Conservation (phyloP, 495 filamentous ascomycete genomes). For the Podospora conica region DNA sequence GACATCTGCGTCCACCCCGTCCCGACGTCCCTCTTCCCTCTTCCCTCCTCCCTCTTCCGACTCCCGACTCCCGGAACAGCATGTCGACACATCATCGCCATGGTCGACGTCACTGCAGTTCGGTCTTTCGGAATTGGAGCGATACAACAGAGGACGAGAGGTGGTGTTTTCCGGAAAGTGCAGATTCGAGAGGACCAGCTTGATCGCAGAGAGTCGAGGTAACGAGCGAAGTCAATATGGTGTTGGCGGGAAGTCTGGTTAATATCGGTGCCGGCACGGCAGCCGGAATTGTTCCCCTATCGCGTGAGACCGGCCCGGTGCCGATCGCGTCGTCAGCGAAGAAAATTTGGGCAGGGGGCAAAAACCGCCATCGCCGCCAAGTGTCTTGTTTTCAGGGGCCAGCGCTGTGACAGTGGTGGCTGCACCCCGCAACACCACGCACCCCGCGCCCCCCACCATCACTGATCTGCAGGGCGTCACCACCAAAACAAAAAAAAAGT, state of each 20-base stretch:
- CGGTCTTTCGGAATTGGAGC: neutral
- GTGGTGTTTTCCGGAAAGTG: neutral
- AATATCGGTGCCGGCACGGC: neutral
- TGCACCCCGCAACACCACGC: neutral
- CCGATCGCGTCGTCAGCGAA: neutral
- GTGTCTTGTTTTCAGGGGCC: neutral
- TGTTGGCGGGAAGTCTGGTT: neutral
- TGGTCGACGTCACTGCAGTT: neutral
- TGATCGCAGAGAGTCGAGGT: neutral
- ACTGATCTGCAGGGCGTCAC: neutral
- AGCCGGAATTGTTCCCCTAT: neutral
- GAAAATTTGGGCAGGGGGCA: neutral
- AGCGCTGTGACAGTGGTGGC: neutral
- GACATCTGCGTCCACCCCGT: neutral
- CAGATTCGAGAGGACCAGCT: neutral
- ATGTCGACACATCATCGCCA: neutral
- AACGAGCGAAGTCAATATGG: neutral
- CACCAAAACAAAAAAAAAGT: conserved; percentile 7
- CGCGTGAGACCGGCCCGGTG: neutral
- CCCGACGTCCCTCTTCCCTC: no score
- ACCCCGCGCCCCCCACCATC: neutral
- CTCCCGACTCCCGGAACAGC: neutral
- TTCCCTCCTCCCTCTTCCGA: no score
- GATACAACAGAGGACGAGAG: neutral
- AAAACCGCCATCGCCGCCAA: neutral